A percentile compares a stretch with the other conserved stretches of the same genome.
These are phyloP conservation scores for Trebouxia sp. DNA, from an alignment of 139 green algal genomes.

Conservation along the genomic window DNA sequence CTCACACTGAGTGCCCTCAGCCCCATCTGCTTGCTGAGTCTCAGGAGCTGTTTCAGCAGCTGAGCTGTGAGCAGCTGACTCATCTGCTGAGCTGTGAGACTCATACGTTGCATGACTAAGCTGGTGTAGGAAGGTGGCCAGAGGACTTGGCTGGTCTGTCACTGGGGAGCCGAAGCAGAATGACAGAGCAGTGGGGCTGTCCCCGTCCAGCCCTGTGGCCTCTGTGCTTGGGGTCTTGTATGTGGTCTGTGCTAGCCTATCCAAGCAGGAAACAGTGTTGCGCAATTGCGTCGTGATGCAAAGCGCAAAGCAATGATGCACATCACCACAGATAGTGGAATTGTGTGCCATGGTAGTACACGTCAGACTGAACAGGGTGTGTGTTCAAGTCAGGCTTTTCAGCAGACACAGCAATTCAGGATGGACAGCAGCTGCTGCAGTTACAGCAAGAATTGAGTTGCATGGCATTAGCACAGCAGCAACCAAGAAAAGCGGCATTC, in stretches of 20 bases:
- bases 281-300: not conserved
- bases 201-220: not conserved
- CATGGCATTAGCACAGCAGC: no score
- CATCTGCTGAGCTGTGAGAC: not conserved
- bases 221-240: slow-evolving; percentile 22
- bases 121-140: slow-evolving; percentile 11
- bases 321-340: no score
- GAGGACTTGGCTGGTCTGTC: not conserved
- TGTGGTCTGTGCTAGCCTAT: not conserved
- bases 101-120: slow-evolving; percentile 21
- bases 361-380: no score
- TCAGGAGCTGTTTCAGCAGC: not conserved
- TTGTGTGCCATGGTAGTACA: no score
- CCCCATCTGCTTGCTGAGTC: not conserved
- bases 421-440: not conserved
- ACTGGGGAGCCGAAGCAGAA: slow-evolving; percentile 10
- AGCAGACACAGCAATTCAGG: not conserved
- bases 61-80: not conserved
- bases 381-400: no score
- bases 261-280: not conserved
- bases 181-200: not conserved
- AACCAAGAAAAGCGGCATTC: no score
- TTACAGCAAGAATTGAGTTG: no score
- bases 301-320: no score
- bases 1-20: not conserved